phyloP scores from a whole-genome alignment of 345 rosid genomes.

The Odontarrhena argentea region DNA sequence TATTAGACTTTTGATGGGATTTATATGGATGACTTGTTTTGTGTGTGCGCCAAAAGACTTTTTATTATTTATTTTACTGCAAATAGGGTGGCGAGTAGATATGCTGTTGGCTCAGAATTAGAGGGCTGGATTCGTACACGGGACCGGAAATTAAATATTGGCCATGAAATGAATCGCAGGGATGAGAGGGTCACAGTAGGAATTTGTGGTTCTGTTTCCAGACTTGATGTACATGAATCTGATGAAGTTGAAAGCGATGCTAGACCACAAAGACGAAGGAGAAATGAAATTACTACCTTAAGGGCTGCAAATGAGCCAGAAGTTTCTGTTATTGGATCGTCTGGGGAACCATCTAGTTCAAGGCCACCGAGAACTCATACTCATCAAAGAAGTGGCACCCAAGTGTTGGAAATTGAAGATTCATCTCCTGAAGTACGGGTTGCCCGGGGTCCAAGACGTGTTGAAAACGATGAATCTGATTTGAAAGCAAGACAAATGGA shows the following conservation, averaged over 20 bases:
- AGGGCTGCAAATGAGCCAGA: constrained; percentile 49
- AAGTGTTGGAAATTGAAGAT: constrained; percentile 54
- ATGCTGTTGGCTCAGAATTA: constrained; percentile 10
- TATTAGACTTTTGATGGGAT: neutral
- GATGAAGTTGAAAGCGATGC: constrained; percentile 30
- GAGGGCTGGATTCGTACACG: constrained; percentile 69
- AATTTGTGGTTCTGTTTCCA: constrained; percentile 37
- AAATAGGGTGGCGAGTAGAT: constrained; percentile 39
- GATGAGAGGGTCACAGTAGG: constrained; percentile 34
- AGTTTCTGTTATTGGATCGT: constrained; percentile 53
- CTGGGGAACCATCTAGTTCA: constrained; percentile 59
- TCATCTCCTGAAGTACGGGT: constrained; percentile 45
- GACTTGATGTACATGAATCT: constrained; percentile 29
- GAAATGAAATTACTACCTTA: constrained; percentile 48
- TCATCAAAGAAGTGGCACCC: constrained; percentile 38
- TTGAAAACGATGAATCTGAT: constrained; percentile 49
- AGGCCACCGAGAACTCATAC: constrained; percentile 52
- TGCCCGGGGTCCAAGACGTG: constrained; percentile 33
- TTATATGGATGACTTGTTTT: constrained; percentile 15
- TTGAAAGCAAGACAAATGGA: constrained; percentile 76
- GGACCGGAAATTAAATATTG: constrained; percentile 36
- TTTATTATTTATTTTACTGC: constrained; percentile 32
- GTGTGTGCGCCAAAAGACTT: constrained; percentile 30
- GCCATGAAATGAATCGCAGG: constrained; percentile 34
- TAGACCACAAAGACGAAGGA: constrained; percentile 50